phyloP scores from a whole-genome alignment of 202 grass and related monocot species.

The Cymbopogon flexuosus region DNA sequence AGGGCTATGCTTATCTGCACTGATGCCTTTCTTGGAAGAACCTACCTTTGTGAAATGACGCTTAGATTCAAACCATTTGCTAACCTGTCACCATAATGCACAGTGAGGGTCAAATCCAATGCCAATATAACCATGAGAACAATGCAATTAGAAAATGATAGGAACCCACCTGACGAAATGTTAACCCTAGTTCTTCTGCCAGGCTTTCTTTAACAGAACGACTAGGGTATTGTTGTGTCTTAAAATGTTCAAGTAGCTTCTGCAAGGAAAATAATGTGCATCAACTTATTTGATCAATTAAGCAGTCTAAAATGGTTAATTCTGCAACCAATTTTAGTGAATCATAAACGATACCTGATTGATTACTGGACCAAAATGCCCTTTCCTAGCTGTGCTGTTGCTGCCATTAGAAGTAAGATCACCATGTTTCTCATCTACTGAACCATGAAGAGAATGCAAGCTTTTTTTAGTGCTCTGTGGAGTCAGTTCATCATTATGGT shows the following conservation, averaged over 20 bases:
- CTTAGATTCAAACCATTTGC: slow-evolving; percentile 68
- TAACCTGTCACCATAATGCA: slow-evolving; percentile 49
- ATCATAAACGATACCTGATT: slow-evolving; percentile 34
- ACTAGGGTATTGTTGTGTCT: slow-evolving; percentile 58
- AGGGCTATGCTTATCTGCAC: slow-evolving; percentile 8
- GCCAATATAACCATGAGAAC: slow-evolving; percentile 3
- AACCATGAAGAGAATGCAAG: slow-evolving; percentile 30
- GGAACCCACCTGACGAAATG: slow-evolving; percentile 48
- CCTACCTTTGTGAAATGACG: slow-evolving; percentile 27
- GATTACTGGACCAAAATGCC: slow-evolving; percentile 36
- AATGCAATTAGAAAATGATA: slow-evolving; percentile 16
- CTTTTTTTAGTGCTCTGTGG: background rate
- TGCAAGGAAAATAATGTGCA: slow-evolving; percentile 25
- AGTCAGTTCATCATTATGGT: slow-evolving; percentile 22
- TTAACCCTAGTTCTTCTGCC: slow-evolving; percentile 64
- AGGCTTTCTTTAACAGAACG: slow-evolving; percentile 59
- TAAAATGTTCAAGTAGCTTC: slow-evolving; percentile 61
- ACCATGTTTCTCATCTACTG: slow-evolving; percentile 19
- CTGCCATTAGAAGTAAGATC: slow-evolving; percentile 31
- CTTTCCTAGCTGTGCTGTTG: slow-evolving; percentile 26
- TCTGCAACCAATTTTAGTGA: background rate
- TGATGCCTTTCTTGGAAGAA: background rate
- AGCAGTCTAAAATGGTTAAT: background rate
- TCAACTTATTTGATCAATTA: slow-evolving; percentile 16
- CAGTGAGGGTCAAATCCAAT: slow-evolving; percentile 13